phyloP scores from a whole-genome alignment of 495 filamentous ascomycete species.

The Xylaria scruposa region DNA sequence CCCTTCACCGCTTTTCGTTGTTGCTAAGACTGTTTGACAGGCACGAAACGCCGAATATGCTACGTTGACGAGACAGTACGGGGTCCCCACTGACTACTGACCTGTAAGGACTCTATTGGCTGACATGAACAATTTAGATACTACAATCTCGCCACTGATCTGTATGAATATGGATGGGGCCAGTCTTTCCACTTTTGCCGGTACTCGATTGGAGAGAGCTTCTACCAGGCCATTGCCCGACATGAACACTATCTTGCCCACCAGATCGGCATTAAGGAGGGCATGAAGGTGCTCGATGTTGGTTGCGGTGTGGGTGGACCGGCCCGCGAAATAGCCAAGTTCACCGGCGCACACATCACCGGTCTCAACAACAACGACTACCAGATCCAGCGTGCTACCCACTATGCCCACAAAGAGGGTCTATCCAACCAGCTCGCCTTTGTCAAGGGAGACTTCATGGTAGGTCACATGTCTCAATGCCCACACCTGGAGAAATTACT shows the following conservation, averaged over 20 bases:
- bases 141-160: slow-evolving; percentile 97
- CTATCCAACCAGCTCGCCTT: slow-evolving; percentile 83
- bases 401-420: slow-evolving; percentile 82
- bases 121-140: slow-evolving; percentile 61
- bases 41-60: slow-evolving; percentile 90
- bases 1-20: slow-evolving; percentile 23
- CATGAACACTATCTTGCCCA: slow-evolving; percentile 98
- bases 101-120: background rate
- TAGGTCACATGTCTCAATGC: slow-evolving; percentile 40
- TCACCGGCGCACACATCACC: slow-evolving; percentile 86
- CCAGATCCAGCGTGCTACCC: slow-evolving; percentile 93
- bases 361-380: slow-evolving; percentile 99
- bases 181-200: slow-evolving; percentile 98
- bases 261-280: slow-evolving; percentile 82
- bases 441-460: slow-evolving; percentile 98
- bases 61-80: slow-evolving; percentile 91
- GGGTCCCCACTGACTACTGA: slow-evolving; percentile 26
- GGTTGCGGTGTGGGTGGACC: slow-evolving; percentile 98
- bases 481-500: background rate
- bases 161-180: slow-evolving; percentile 98
- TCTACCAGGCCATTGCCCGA: slow-evolving; percentile 91
- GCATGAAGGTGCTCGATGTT: slow-evolving; percentile 93
- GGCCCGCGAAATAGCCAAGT: slow-evolving; percentile 96
- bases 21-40: slow-evolving; percentile 46
- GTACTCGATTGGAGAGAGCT: slow-evolving; percentile 85